Conservation (phyloP, 768 basidiomycete genomes). For the Panaeolus cyanescens region DNA sequence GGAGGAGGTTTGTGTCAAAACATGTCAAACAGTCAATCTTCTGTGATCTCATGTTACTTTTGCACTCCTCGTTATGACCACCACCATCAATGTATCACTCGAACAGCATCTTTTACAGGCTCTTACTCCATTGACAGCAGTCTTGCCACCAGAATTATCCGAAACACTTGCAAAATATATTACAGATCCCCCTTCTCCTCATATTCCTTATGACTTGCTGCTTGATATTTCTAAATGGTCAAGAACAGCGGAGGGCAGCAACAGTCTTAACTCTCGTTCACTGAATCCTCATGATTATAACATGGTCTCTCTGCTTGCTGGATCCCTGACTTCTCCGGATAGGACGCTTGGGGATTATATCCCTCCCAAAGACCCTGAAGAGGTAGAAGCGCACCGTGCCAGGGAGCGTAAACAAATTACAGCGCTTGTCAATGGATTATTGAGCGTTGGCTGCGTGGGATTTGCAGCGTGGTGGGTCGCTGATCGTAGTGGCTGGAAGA, state of each 20-base stretch:
- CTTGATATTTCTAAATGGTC: slow-evolving; percentile 69
- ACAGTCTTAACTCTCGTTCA: slow-evolving; percentile 35
- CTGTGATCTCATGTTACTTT: background rate
- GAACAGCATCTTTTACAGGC: slow-evolving; percentile 60
- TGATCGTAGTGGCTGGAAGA: slow-evolving; percentile 58
- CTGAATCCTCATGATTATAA: slow-evolving; percentile 59
- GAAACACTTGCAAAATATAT: slow-evolving; percentile 43
- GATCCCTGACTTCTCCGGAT: slow-evolving; percentile 77
- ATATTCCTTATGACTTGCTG: slow-evolving; percentile 66
- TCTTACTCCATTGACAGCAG: slow-evolving; percentile 44
- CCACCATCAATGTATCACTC: slow-evolving; percentile 60
- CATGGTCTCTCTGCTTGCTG: slow-evolving; percentile 78
- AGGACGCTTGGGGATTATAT: slow-evolving; percentile 60
- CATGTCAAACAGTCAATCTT: background rate
- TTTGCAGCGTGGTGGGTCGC: slow-evolving; percentile 77
- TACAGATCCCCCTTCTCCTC: slow-evolving; percentile 33
- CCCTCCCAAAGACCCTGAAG: slow-evolving; percentile 47
- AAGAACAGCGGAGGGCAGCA: slow-evolving; percentile 49
- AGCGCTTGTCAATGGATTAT: slow-evolving; percentile 66
- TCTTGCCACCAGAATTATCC: slow-evolving; percentile 49
- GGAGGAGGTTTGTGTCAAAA: background rate
- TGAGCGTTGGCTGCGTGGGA: slow-evolving; percentile 69
- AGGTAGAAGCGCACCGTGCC: slow-evolving; percentile 43
- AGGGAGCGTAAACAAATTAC: slow-evolving; percentile 70
- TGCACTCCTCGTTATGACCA: background rate